Base-by-base conservation (phyloP, 305 asterid species). In the Stenogyne calaminthoides region DNA sequence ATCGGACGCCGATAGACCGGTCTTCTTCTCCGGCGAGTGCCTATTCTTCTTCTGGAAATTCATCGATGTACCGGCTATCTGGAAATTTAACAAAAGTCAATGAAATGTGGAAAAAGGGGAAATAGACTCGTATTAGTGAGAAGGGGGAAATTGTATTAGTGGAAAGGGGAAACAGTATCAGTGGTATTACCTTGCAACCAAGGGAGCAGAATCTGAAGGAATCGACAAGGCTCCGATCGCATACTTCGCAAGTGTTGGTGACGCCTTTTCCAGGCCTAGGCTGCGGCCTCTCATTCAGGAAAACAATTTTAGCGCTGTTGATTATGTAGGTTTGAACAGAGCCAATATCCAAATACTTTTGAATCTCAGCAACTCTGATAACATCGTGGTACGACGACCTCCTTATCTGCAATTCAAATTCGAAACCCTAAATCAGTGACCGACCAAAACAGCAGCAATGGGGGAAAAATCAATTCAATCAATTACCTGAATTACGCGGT, bases 351-450 rank as follows among this genome's bases (percentile, higher is more conserved):
- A 93, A 37, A 62, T 80, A 87, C 87, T 89, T 93, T 32, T 91
- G 97, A 47, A 93, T 93, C 59, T 93, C 98, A 69, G 90, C 86
- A 5, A 93, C 98, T 72, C 98, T 81, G 36, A 93, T 90, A 22
- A 93, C 98, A 82, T 93, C 97, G 67, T 93, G 98, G 91, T 93
- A 93, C 12, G 98, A 93, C 3, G 98, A 93, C 79, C 97, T 80
- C 87, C 98, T 79, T 80, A 93, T 93, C 98, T 93, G 87, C 52
- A 14, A n/a, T n/a, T n/a, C n/a, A n/a, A 54, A 54, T 18, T 20
- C 15, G 7, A 32, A 66, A 54, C 14, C 74, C 82, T 79, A 68
- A 72, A 51, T 39, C 69, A 22, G 16, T 46, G 25, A 56, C 61
- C 70, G 22, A 36, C 63, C 9, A 1, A 36, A 46, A n/a, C n/a